Conservation (phyloP, 768 basidiomycete genomes). For the Boletus sensibilis region DNA sequence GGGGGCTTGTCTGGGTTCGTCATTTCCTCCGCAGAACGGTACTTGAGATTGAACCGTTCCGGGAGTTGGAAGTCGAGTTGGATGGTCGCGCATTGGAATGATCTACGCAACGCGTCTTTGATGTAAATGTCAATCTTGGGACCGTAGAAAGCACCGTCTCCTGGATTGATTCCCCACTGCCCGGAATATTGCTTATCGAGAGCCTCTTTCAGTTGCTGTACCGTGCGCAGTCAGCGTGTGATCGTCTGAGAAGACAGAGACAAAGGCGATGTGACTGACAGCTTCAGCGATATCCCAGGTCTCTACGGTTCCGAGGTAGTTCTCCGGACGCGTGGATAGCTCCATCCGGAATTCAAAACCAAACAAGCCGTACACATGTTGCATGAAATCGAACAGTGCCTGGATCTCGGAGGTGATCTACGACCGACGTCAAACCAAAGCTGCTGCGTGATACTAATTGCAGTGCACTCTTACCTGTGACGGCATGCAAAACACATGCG, state of each 20-base stretch:
- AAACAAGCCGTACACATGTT: conserved; percentile 89
- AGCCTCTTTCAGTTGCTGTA: conserved; percentile 77
- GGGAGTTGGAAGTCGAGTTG: conserved; percentile 99
- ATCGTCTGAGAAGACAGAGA: background rate
- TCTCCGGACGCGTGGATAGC: conserved; percentile 94
- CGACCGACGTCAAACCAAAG: background rate
- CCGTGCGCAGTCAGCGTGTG: conserved; percentile 6
- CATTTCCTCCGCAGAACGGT: conserved; percentile 67
- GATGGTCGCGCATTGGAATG: conserved; percentile 98
- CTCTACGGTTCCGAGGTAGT: conserved; percentile 83
- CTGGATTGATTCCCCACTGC: conserved; percentile 90
- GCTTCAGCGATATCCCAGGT: conserved; percentile 90
- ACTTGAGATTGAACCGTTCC: conserved; percentile 92
- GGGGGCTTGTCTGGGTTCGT: conserved; percentile 53
- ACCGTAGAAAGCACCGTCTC: conserved; percentile 99
- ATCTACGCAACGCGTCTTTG: conserved; percentile 85
- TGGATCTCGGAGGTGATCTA: conserved; percentile 87
- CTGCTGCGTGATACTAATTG: background rate
- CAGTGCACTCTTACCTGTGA: conserved; percentile 57
- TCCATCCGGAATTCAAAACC: conserved; percentile 94
- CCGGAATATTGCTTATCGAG: conserved; percentile 86
- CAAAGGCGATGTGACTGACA: conserved; percentile 40
- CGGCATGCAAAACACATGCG: conserved; percentile 97
- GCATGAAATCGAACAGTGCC: conserved; percentile 90
- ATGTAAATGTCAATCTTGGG: conserved; percentile 99